A percentile compares a stretch with the other conserved stretches of the same genome.
These are phyloP conservation scores for Cercospora citrullina DNA, from an alignment of 2,329 filamentous ascomycete genomes.

Conservation along the genomic window DNA sequence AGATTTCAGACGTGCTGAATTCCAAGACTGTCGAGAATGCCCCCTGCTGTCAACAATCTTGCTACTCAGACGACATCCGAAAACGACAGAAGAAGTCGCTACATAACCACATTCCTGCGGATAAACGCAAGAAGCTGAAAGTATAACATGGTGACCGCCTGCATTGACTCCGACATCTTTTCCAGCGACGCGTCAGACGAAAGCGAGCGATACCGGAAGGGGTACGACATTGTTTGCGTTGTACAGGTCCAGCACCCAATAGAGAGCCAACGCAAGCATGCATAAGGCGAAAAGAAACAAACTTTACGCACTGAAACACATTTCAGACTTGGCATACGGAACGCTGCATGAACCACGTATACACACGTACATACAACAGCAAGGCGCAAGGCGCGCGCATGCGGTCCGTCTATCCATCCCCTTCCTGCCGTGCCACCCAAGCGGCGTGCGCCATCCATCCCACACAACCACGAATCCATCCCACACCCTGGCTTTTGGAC, in stretches of 20 bases:
- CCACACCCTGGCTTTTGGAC: not conserved
- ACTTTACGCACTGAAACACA: slow-evolving; percentile 6
- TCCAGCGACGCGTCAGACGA: not conserved
- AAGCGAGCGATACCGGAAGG: not conserved
- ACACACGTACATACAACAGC: slow-evolving; percentile 5
- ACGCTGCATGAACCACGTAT: slow-evolving; percentile 4
- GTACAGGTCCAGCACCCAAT: slow-evolving; percentile 12
- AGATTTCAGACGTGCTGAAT: slow-evolving; percentile 66
- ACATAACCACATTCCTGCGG: slow-evolving; percentile 42
- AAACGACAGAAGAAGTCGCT: slow-evolving; percentile 42
- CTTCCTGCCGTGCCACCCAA: not conserved
- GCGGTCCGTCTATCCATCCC: not conserved
- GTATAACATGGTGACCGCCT: slow-evolving; percentile 5
- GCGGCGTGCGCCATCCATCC: not conserved
- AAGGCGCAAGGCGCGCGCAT: not conserved
- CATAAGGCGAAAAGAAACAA: not conserved
- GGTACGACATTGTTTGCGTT: slow-evolving; percentile 14
- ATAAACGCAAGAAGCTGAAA: slow-evolving; percentile 13
- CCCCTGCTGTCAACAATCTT: slow-evolving; percentile 37
- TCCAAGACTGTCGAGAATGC: slow-evolving; percentile 47
- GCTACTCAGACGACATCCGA: slow-evolving; percentile 40
- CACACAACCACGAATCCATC: not conserved
- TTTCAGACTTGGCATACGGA: not conserved
- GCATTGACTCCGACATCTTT: not conserved
- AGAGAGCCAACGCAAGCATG: not conserved